Evolutionary conservation across 2,329 filamentous ascomycete species (phyloP), one percentile per base, ranked within the genome.

Genomic region (Cercospora janseana): DNA sequence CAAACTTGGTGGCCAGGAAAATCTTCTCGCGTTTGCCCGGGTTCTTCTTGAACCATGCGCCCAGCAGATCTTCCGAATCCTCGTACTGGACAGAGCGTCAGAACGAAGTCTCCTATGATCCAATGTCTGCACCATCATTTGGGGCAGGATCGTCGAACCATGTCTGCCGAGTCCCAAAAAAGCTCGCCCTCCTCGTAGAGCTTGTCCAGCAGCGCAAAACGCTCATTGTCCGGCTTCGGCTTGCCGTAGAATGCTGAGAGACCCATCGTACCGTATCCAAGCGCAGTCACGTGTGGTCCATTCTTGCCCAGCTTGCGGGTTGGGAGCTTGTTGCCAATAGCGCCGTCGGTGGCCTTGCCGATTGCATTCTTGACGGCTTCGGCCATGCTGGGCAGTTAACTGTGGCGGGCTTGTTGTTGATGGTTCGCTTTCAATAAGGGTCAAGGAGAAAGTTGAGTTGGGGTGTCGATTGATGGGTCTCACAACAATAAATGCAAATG

Each of bases 241-340:
- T 59, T 52, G 42, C 76, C 75, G 55, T 79, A 79, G 61, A 73
- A 75, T 37, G 65, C 63, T 31, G 62, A 63, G 54, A 76, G 54
- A 3, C 78, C 77, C 79, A 82, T 81, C 16, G 76, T 66, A 12
- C 79, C 78, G 24, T 80, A 73, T 8, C 79, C 79, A 6, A 81
- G 58, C 6, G 70, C 69, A 3, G 74, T 70, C 24, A 83, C 74
- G 15, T 72, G 59, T 0, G 77, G 77, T 12, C 79, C 79, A 57
- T 76, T 70, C 52, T 73, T 75, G 52, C 79, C 78, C 10, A 82
- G 69, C 29, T 71, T 70, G 49, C 70, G 71, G 23, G 70, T 75
- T 4, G 71, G 70, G 13, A 74, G 65, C 58, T 63, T 63, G 49
- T 57, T 58, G 41, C 60, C 61, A 34, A 58, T 37, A 44, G 52